phyloP scores from a whole-genome alignment of 2,329 filamentous ascomycete species.

The Cladophialophora bantiana region DNA sequence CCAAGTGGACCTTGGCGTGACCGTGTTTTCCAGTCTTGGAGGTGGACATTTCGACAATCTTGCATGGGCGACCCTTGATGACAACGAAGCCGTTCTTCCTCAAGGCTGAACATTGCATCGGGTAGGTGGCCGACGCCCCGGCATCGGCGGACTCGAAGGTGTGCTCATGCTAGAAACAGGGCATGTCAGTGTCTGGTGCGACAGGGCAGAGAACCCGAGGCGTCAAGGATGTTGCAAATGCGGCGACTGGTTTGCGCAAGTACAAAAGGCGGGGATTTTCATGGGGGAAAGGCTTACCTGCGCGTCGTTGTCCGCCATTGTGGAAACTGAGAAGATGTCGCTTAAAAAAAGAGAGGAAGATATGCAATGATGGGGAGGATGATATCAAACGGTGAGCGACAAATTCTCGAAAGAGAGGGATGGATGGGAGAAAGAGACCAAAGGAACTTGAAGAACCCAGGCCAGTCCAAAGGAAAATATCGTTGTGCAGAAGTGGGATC shows the following conservation, averaged over 20 bases:
- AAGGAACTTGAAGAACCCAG: slow-evolving; percentile 14
- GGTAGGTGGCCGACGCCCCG: slow-evolving; percentile 91
- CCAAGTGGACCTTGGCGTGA: slow-evolving; percentile 99
- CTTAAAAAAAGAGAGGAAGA: slow-evolving; percentile 32
- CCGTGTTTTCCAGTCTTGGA: slow-evolving; percentile 99
- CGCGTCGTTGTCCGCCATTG: slow-evolving; percentile 69
- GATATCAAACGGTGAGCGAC: slow-evolving; percentile 32
- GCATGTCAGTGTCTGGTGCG: slow-evolving; percentile 34
- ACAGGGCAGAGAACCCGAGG: slow-evolving; percentile 33
- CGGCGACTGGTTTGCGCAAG: slow-evolving; percentile 40
- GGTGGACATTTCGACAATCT: slow-evolving; percentile 99
- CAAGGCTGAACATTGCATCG: slow-evolving; percentile 99
- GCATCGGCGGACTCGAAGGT: slow-evolving; percentile 94
- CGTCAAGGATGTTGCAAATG: slow-evolving; percentile 38
- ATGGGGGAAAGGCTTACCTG: slow-evolving; percentile 60
- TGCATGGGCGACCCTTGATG: slow-evolving; percentile 98
- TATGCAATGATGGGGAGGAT: slow-evolving; percentile 38
- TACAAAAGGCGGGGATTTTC: slow-evolving; percentile 38
- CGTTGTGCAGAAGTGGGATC: slow-evolving; percentile 19
- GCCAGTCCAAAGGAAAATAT: slow-evolving; percentile 35
- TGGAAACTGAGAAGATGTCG: slow-evolving; percentile 48
- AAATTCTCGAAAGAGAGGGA: slow-evolving; percentile 38
- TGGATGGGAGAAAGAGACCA: slow-evolving; percentile 24
- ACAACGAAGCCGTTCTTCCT: slow-evolving; percentile 99
- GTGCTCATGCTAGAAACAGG: slow-evolving; percentile 66